Evolutionary conservation across 129 eudicot genomes (phyloP).

Genomic region (Ambrosia trifida): DNA sequence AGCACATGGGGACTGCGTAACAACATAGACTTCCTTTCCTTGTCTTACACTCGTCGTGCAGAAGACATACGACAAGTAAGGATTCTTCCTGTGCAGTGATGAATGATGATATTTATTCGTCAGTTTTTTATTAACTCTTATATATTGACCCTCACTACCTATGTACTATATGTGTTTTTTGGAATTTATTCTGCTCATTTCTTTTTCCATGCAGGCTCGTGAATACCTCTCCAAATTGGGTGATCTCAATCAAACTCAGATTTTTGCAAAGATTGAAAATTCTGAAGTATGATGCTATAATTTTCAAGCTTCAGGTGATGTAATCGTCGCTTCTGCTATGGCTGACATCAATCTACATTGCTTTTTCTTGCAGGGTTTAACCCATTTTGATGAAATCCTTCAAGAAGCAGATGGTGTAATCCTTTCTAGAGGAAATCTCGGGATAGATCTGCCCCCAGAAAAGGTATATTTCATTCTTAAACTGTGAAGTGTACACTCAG

Average conservation of each 20-base stretch:
- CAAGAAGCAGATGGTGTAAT: constrained; percentile 91
- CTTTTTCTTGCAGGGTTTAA: constrained; percentile 53
- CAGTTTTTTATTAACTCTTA: background rate
- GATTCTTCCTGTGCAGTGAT: constrained; percentile 7
- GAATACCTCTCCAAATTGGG: constrained; percentile 67
- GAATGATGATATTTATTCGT: background rate
- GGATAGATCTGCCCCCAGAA: constrained; percentile 88
- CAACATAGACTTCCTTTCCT: constrained; percentile 81
- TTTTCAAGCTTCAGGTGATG: constrained; percentile 18
- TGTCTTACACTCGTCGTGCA: constrained; percentile 71
- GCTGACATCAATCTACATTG: constrained; percentile 2
- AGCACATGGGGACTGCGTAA: constrained; percentile 80
- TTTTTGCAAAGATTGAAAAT: constrained; percentile 78
- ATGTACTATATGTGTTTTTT: background rate
- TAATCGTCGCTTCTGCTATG: constrained; percentile 2
- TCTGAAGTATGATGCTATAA: constrained; percentile 50
- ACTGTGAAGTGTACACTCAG: background rate
- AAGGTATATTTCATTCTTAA: constrained; percentile 41
- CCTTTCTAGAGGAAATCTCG: constrained; percentile 80
- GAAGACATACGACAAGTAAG: constrained; percentile 82
- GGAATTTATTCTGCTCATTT: background rate
- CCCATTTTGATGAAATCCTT: constrained; percentile 77
- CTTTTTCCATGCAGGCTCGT: constrained; percentile 56
- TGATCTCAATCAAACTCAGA: constrained; percentile 68
- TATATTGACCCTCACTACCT: background rate